A percentile compares a stretch with the other conserved stretches of the same genome.
phyloP scores from a whole-genome alignment of 257 asterid species.

The Mitragyna speciosa region DNA sequence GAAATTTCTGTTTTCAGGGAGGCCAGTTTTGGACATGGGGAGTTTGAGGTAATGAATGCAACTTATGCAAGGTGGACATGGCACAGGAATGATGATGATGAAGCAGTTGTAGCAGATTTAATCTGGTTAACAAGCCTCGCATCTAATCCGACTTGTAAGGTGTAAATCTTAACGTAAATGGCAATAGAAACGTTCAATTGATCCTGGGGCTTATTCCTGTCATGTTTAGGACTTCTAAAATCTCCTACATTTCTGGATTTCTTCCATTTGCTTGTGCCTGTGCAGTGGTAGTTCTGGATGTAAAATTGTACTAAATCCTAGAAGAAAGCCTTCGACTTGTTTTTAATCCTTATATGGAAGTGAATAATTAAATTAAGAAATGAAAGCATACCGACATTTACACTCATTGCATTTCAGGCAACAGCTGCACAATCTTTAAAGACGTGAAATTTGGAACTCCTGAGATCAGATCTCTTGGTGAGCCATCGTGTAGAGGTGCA shows the following conservation, averaged over 20 bases:
- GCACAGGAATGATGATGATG: conserved; percentile 65
- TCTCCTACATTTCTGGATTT: neutral
- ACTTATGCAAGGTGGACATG: conserved; percentile 79
- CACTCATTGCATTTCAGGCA: neutral
- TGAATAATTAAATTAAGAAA: too few relatives aligned
- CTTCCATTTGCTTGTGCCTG: neutral
- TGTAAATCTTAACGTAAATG: neutral
- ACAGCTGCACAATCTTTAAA: neutral
- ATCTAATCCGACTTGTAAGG: conserved; percentile 34
- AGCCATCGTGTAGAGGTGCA: neutral
- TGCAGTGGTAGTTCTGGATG: neutral
- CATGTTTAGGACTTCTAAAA: neutral
- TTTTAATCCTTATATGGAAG: neutral
- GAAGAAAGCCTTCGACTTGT: neutral
- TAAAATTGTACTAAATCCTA: neutral
- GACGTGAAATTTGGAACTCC: neutral
- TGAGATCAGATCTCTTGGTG: neutral
- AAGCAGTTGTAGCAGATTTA: conserved; percentile 44
- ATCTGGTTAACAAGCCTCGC: conserved; percentile 49
- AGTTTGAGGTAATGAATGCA: conserved; percentile 46
- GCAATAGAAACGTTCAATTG: neutral
- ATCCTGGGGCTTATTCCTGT: neutral
- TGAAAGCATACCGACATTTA: neutral
- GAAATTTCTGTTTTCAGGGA: conserved; percentile 65
- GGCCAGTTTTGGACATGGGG: conserved; percentile 90